These are phyloP conservation scores for Leptomonas seymouri DNA, from an alignment of 208 protist genomes.

Conservation along the genomic window DNA sequence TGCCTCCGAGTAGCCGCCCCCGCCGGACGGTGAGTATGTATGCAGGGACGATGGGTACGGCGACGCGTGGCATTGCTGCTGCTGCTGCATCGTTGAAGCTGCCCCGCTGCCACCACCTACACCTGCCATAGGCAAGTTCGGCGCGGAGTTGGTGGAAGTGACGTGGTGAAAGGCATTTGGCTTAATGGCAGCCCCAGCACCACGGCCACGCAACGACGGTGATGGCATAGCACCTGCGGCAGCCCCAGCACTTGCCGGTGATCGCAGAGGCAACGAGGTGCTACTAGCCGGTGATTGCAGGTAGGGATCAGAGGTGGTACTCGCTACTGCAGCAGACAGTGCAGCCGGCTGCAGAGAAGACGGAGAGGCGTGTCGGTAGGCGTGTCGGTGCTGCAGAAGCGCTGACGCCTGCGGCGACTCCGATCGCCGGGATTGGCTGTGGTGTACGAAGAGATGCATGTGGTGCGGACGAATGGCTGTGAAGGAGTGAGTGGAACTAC, in stretches of 20 bases:
- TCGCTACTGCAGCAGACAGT: background rate
- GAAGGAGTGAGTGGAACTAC: constrained; percentile 12
- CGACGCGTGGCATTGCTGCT: background rate
- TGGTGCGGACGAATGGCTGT: constrained; percentile 20
- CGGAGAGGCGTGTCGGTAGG: constrained; percentile 19
- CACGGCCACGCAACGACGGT: constrained; percentile 6
- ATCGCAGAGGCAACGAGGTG: constrained; percentile 7
- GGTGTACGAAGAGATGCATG: constrained; percentile 16
- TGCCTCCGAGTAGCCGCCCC: background rate
- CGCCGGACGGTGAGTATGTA: constrained; percentile 1
- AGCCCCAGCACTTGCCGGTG: background rate
- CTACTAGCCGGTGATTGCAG: constrained; percentile 15
- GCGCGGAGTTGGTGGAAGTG: background rate
- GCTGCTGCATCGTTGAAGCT: constrained; percentile 26
- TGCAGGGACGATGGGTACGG: background rate
- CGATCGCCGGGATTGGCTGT: constrained; percentile 13
- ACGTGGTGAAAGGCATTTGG: background rate
- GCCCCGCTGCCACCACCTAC: constrained; percentile 16
- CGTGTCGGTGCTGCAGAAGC: constrained; percentile 23
- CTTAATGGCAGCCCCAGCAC: background rate
- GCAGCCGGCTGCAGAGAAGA: constrained; percentile 15
- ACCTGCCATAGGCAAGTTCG: background rate
- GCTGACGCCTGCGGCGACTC: constrained; percentile 11
- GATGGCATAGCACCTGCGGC: background rate
- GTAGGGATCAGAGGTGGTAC: background rate